Conservation (phyloP, 2,329 filamentous ascomycete genomes). For the Neofusicoccum sp. region DNA sequence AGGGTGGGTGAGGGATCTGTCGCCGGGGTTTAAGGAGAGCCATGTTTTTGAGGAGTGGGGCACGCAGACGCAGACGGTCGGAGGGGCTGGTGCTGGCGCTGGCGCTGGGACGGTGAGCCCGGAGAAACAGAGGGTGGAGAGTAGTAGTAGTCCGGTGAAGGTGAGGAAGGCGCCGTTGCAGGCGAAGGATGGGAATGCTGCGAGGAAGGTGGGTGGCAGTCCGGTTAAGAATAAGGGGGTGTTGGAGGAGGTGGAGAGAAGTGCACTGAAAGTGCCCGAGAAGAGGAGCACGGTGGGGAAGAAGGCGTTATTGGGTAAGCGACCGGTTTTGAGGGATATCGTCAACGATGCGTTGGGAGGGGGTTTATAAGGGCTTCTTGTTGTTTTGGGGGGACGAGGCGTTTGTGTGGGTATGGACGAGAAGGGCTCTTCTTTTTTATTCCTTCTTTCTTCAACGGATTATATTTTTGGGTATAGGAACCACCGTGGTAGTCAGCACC, state of each 20-base stretch:
- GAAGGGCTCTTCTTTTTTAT: too few relatives aligned
- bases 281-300: constrained; percentile 61
- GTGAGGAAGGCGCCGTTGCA: constrained; percentile 21
- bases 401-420: too few relatives aligned
- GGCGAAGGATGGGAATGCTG: constrained; percentile 26
- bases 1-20: constrained; percentile 80
- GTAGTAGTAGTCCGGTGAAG: constrained; percentile 22
- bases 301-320: constrained; percentile 63
- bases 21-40: constrained; percentile 62
- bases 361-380: not conserved
- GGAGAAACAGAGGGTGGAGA: constrained; percentile 23
- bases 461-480: too few relatives aligned
- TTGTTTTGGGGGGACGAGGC: too few relatives aligned
- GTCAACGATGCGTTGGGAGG: constrained; percentile 61
- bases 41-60: constrained; percentile 67
- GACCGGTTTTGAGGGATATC: constrained; percentile 73
- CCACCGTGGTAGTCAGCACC: too few relatives aligned
- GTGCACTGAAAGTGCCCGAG: constrained; percentile 53
- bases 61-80: constrained; percentile 13
- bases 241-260: constrained; percentile 23
- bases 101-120: too few relatives aligned
- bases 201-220: constrained; percentile 29
- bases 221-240: constrained; percentile 26
- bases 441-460: too few relatives aligned
- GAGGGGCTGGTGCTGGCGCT: constrained; percentile 23